phyloP scores from a whole-genome alignment of 2,329 filamentous ascomycete species.

The Cercospora citrullina region DNA sequence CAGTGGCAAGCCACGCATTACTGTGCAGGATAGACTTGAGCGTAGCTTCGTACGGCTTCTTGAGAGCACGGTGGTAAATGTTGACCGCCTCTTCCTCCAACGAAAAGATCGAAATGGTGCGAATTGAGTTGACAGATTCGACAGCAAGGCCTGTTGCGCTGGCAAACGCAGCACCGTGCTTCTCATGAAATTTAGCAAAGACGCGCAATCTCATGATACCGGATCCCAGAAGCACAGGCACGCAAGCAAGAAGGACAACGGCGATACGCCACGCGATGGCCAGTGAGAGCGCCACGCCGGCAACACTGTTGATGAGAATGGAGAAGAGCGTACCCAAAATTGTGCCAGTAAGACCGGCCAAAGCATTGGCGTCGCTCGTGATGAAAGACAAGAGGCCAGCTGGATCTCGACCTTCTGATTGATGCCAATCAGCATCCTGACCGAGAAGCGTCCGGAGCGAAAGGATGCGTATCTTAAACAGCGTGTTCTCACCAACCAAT shows the following conservation, averaged over 20 bases:
- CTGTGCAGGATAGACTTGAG: conserved; percentile 26
- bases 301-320: conserved; percentile 66
- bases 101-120: conserved; percentile 53
- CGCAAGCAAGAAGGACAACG: conserved; percentile 66
- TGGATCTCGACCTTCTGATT: conserved; percentile 63
- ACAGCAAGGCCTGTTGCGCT: conserved; percentile 54
- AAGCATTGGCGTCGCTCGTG: conserved; percentile 65
- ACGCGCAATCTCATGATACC: conserved; percentile 68
- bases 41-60: conserved; percentile 26
- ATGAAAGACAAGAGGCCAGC: conserved; percentile 65
- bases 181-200: conserved; percentile 56
- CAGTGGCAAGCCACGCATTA: conserved; percentile 53
- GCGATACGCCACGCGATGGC: conserved; percentile 76
- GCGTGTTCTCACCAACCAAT: conserved; percentile 61
- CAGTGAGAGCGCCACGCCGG: conserved; percentile 67
- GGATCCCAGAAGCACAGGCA: conserved; percentile 61
- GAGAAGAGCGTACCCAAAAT: conserved; percentile 70
- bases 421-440: conserved; percentile 71
- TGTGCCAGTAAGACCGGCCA: conserved; percentile 69
- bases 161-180: conserved; percentile 53
- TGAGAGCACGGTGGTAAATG: conserved; percentile 28
- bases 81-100: conserved; percentile 51
- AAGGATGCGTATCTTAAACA: conserved; percentile 63
- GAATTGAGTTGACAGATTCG: conserved; percentile 49
- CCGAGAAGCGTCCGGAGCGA: conserved; percentile 65